A percentile compares a stretch with the other conserved stretches of the same genome.
These are phyloP conservation scores for Perilla frutescens DNA, from an alignment of 257 asterid species.

Conservation along the genomic window DNA sequence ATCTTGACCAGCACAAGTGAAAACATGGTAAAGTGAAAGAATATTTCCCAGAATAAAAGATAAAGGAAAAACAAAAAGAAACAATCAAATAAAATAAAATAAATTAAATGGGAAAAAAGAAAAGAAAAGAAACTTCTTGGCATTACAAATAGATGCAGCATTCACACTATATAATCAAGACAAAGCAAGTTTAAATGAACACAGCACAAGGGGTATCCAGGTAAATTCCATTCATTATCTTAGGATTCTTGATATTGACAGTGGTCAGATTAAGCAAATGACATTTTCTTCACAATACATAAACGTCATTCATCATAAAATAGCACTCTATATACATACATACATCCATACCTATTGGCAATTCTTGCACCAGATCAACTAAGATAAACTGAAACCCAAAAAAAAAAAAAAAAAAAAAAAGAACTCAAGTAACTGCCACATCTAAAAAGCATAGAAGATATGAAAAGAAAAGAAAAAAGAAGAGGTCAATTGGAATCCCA, in stretches of 20 bases:
- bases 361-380: conserved; percentile 18
- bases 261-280: conserved; percentile 32
- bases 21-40: conserved; percentile 17
- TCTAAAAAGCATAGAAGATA: background rate
- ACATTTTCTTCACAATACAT: conserved; percentile 23
- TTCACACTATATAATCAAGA: background rate
- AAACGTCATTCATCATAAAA: background rate
- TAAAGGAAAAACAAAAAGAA: background rate
- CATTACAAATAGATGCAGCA: conserved; percentile 1
- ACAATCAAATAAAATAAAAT: background rate
- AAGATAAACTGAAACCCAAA: conserved; percentile 28
- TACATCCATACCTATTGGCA: conserved; percentile 22
- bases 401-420: too few relatives aligned
- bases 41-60: background rate
- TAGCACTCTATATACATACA: too few relatives aligned
- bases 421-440: background rate
- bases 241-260: background rate
- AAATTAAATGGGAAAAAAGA: background rate
- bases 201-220: conserved; percentile 36
- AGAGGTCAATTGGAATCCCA: conserved; percentile 30
- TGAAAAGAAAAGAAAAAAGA: background rate
- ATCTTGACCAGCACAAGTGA: background rate
- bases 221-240: conserved; percentile 28
- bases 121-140: background rate
- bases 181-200: conserved; percentile 14